Evolutionary conservation across 2,329 filamentous ascomycete genomes (phyloP), one percentile per base, ranked within the genome.

Genomic region (Penicillium thymicola): DNA sequence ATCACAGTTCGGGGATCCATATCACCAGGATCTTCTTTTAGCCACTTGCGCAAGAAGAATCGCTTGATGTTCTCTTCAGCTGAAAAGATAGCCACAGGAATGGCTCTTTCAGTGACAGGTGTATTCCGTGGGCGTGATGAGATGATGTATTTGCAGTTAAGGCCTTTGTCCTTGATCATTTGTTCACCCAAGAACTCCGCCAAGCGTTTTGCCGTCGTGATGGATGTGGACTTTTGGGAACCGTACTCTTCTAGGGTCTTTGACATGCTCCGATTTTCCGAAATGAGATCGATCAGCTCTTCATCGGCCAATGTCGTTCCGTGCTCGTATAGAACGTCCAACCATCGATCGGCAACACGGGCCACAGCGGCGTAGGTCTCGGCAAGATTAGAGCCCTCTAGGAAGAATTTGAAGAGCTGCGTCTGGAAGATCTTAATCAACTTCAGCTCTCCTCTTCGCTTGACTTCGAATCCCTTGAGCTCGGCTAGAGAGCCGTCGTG

Each of bases 81-180:
- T 0, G 94, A 97, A 75, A 99, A 97, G 59, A 99, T 99, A 21
- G 94, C 92, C 5, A 99, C 92, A 0, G 94, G 94, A 57, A 99
- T 85, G 23, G 94, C 94, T 67, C 94, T 84, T 64, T 99, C 95
- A 0, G 94, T 99, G 59, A 99, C 92, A 2, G 94, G 93, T 0
- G 93, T 90, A 68, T 90, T 90, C 68, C 87, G 89, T 4, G 94
- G 94, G 61, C 84, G 85, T 14, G 91, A 84, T 50, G 92, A 96
- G 69, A 99, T 97, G 72, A 99, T 97, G 75, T 97, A 99, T 76
- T 97, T 97, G 86, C 94, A 99, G 78, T 99, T 99, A 65, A 99
- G 75, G 4, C 94, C 94, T 75, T 97, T 99, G 76, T 99, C 95
- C 71, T 99, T 99, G 67, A 97, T 87, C 95, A 99, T 99, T 70